Conservation (phyloP, 2,329 filamentous ascomycete genomes). For the Trichoderma sp. region DNA sequence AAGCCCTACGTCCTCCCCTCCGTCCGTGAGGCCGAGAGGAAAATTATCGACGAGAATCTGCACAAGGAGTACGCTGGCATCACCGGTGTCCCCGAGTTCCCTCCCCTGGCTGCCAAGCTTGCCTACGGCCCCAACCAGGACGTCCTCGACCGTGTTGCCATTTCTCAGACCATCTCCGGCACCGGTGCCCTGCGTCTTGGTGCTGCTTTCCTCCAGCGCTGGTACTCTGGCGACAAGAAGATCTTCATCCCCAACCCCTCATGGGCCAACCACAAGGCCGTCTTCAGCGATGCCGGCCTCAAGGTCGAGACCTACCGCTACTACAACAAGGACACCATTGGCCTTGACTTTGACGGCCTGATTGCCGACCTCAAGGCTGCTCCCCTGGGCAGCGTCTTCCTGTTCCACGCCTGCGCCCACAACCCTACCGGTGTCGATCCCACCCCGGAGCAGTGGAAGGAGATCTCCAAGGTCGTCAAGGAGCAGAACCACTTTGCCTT, state of each 20-base stretch:
- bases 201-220: slow-evolving; percentile 86
- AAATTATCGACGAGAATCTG: slow-evolving; percentile 70
- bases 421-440: slow-evolving; percentile 98
- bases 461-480: slow-evolving; percentile 86
- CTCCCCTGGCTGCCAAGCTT: slow-evolving; percentile 82
- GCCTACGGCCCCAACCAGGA: slow-evolving; percentile 82
- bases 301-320: slow-evolving; percentile 94
- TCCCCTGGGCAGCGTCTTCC: slow-evolving; percentile 80
- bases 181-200: slow-evolving; percentile 95
- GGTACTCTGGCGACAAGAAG: slow-evolving; percentile 87
- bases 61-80: slow-evolving; percentile 99
- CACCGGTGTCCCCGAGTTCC: slow-evolving; percentile 92
- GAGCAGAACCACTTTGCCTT: slow-evolving; percentile 85
- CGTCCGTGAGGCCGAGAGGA: slow-evolving; percentile 83
- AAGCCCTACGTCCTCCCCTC: slow-evolving; percentile 98
- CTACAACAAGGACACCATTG: slow-evolving; percentile 99
- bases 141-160: slow-evolving; percentile 75
- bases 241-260: slow-evolving; percentile 96
- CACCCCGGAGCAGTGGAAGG: slow-evolving; percentile 84
- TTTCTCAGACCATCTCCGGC: slow-evolving; percentile 97
- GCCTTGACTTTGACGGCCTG: slow-evolving; percentile 94
- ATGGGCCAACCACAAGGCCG: slow-evolving; percentile 77
- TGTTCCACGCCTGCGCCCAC: slow-evolving; percentile 96
- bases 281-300: slow-evolving; percentile 91
- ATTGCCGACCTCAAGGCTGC: slow-evolving; percentile 85